phyloP scores from a whole-genome alignment of 495 filamentous ascomycete species.

The Tuber borchii region DNA sequence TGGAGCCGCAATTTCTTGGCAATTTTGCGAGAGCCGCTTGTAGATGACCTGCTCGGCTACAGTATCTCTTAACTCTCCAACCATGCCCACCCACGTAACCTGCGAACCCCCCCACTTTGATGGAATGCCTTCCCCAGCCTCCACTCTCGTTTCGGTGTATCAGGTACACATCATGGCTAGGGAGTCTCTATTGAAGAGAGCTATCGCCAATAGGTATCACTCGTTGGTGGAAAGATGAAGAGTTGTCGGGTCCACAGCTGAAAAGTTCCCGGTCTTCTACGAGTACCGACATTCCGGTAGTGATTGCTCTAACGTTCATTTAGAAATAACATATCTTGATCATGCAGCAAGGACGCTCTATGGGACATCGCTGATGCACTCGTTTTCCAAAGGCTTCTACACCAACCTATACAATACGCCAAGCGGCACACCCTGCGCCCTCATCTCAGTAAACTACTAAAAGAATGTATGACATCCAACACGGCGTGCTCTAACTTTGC shows the following conservation, averaged over 20 bases:
- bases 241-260: constrained; percentile 90
- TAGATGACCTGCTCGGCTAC: too few species aligned
- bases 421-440: constrained; percentile 84
- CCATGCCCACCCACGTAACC: too few species aligned
- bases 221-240: constrained; percentile 60
- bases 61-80: too few species aligned
- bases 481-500: constrained; percentile 69
- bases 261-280: constrained; percentile 50
- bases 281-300: constrained; percentile 1
- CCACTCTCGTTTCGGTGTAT: too few species aligned
- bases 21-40: too few species aligned
- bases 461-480: constrained; percentile 31
- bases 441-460: constrained; percentile 64
- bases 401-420: constrained; percentile 62
- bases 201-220: constrained; percentile 51
- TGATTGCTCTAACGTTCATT: constrained; percentile 37
- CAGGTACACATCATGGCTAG: not conserved
- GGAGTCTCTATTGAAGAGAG: constrained; percentile 16
- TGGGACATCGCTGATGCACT: constrained; percentile 65
- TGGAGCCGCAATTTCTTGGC: too few species aligned
- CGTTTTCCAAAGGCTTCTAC: constrained; percentile 70
- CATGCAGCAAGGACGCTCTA: constrained; percentile 86
- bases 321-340: constrained; percentile 73
- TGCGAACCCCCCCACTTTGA: too few species aligned
- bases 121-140: too few species aligned